These are phyloP conservation scores for Linum trigynum DNA, from an alignment of 345 rosid genomes.

Conservation along the genomic window DNA sequence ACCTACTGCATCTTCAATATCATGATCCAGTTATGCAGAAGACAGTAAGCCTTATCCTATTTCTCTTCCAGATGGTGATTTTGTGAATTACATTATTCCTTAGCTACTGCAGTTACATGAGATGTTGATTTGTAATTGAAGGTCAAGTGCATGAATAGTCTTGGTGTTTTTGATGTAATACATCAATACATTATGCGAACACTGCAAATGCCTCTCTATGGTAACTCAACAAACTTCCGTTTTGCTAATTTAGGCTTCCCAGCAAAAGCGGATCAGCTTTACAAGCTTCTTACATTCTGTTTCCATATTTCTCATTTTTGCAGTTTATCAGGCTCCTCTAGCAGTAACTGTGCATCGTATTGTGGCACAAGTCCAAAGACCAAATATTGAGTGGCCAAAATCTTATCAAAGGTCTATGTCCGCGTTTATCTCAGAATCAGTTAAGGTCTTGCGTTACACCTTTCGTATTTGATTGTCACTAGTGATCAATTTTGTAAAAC, in stretches of 20 bases:
- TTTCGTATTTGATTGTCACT: conserved; percentile 14
- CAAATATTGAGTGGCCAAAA: conserved; percentile 89
- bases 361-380: conserved; percentile 75
- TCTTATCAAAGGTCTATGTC: conserved; percentile 57
- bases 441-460: conserved; percentile 1
- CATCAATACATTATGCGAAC: conserved; percentile 61
- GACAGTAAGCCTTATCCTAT: conserved; percentile 46
- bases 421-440: conserved; percentile 13
- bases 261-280: conserved; percentile 2
- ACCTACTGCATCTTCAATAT: conserved; percentile 71
- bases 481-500: conserved; percentile 17
- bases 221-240: conserved; percentile 25
- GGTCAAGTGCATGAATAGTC: conserved; percentile 66
- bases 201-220: conserved; percentile 62
- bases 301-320: conserved; percentile 12
- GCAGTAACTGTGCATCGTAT: conserved; percentile 53
- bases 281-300: conserved; percentile 1
- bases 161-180: conserved; percentile 66
- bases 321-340: conserved; percentile 66
- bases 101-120: conserved; percentile 10
- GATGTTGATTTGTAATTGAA: conserved; percentile 27
- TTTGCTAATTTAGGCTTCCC: not conserved
- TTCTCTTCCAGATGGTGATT: conserved; percentile 11
- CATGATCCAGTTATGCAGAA: conserved; percentile 95
- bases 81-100: not conserved